phyloP scores from a whole-genome alignment of 169 alveolate genomes.

The Fabrea salina region DNA sequence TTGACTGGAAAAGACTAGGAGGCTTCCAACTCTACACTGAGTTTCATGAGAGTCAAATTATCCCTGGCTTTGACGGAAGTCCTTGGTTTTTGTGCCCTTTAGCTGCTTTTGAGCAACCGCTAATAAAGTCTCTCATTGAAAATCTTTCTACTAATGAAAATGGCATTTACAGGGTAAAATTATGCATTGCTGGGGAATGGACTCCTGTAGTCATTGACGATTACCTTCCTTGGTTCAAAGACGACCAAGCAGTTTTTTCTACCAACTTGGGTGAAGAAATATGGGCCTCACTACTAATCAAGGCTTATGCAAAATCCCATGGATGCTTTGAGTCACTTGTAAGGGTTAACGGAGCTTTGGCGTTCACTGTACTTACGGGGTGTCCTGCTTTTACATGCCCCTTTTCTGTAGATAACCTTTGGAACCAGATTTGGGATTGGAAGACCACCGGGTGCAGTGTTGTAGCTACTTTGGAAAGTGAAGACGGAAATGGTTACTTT shows the following conservation, averaged over 20 bases:
- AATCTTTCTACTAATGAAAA: constrained; percentile 54
- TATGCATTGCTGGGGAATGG: constrained; percentile 82
- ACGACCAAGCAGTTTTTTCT: constrained; percentile 67
- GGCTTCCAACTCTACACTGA: constrained; percentile 32
- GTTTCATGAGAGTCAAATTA: constrained; percentile 54
- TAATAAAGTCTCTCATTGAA: constrained; percentile 56
- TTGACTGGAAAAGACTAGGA: constrained; percentile 65
- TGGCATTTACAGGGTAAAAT: constrained; percentile 69
- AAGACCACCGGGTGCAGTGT: constrained; percentile 28
- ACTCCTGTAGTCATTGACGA: constrained; percentile 78
- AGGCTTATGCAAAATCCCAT: constrained; percentile 83
- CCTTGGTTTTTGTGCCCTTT: constrained; percentile 80
- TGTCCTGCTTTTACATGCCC: constrained; percentile 33
- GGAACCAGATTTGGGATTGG: constrained; percentile 30
- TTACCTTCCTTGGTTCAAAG: constrained; percentile 76
- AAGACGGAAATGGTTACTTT: constrained; percentile 52
- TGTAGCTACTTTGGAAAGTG: constrained; percentile 55
- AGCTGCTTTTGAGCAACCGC: constrained; percentile 55
- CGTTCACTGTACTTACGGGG: constrained; percentile 46
- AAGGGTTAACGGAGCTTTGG: constrained; percentile 40
- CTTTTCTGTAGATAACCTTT: not conserved
- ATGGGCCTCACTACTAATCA: constrained; percentile 80
- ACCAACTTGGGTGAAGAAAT: constrained; percentile 68
- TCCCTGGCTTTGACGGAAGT: constrained; percentile 74
- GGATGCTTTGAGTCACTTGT: constrained; percentile 61